Conservation (phyloP, 1,139 yeast genomes). For the Torulaspora globosa region DNA sequence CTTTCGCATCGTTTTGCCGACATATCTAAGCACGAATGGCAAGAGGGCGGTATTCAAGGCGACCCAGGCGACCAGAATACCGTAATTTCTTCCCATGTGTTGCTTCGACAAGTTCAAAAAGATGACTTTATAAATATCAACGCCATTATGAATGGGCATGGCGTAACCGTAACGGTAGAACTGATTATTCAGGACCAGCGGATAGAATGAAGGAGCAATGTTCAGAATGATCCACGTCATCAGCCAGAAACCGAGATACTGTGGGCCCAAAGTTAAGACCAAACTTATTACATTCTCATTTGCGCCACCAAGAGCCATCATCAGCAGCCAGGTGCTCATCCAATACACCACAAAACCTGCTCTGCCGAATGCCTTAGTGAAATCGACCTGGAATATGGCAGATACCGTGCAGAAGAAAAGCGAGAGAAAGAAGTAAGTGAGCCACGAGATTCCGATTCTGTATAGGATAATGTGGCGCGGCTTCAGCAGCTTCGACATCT, state of each 20-base stretch:
- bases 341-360: conserved; percentile 64
- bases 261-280: conserved; percentile 45
- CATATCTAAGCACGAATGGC: conserved; percentile 43
- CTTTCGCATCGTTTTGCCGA: conserved; percentile 34
- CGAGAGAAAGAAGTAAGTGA: conserved; percentile 50
- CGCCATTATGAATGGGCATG: conserved; percentile 59
- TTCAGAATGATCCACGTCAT: conserved; percentile 52
- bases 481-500: conserved; percentile 45
- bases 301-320: conserved; percentile 61
- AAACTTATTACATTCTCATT: conserved; percentile 55
- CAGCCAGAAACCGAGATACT: conserved; percentile 60
- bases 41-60: conserved; percentile 45
- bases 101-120: conserved; percentile 55
- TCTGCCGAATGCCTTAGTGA: conserved; percentile 50
- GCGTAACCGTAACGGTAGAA: conserved; percentile 64
- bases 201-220: conserved; percentile 58
- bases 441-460: conserved; percentile 46
- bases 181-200: conserved; percentile 49
- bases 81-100: conserved; percentile 54
- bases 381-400: conserved; percentile 56
- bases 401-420: conserved; percentile 55
- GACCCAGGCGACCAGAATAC: conserved; percentile 57
- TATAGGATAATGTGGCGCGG: conserved; percentile 47
- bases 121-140: conserved; percentile 53
- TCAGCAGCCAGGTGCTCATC: conserved; percentile 56